Evolutionary conservation across 108 stramenopile genomes (phyloP).

Genomic region (Licmophora abbreviata): DNA sequence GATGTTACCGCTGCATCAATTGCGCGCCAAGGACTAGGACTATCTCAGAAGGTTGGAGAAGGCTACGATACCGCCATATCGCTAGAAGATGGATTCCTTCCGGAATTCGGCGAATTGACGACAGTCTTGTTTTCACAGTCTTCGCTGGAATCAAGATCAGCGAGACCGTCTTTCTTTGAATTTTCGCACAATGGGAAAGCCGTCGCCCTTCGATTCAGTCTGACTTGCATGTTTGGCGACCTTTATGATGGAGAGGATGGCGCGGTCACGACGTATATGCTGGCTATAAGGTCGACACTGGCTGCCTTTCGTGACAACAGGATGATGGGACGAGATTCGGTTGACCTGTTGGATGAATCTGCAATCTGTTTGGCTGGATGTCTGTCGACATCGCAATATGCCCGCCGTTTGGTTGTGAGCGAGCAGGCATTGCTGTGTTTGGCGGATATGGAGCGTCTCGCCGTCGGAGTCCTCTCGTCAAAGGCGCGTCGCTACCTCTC

Average conservation of each 20-base stretch:
- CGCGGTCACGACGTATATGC: slow-evolving; percentile 28
- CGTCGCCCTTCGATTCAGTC: slow-evolving; percentile 47
- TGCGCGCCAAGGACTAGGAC: slow-evolving; percentile 52
- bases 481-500: slow-evolving; percentile 57
- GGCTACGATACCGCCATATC: slow-evolving; percentile 7
- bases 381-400: slow-evolving; percentile 35
- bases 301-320: slow-evolving; percentile 3
- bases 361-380: slow-evolving; percentile 34
- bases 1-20: slow-evolving; percentile 64
- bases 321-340: slow-evolving; percentile 12
- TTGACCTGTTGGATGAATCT: slow-evolving; percentile 54
- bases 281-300: slow-evolving; percentile 33
- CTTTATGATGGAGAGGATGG: slow-evolving; percentile 56
- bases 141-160: slow-evolving; percentile 2
- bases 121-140: slow-evolving; percentile 22
- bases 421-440: slow-evolving; percentile 7
- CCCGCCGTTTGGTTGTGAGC: slow-evolving; percentile 22
- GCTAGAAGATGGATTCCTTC: slow-evolving; percentile 15
- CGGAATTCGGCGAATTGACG: slow-evolving; percentile 42
- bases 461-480: slow-evolving; percentile 37
- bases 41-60: slow-evolving; percentile 25
- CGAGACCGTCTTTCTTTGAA: slow-evolving; percentile 36
- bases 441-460: slow-evolving; percentile 20
- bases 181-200: slow-evolving; percentile 52
- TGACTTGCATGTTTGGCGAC: slow-evolving; percentile 53